phyloP scores from a whole-genome alignment of 164 flowering plant genomes.

The Magnolia officinalis region DNA sequence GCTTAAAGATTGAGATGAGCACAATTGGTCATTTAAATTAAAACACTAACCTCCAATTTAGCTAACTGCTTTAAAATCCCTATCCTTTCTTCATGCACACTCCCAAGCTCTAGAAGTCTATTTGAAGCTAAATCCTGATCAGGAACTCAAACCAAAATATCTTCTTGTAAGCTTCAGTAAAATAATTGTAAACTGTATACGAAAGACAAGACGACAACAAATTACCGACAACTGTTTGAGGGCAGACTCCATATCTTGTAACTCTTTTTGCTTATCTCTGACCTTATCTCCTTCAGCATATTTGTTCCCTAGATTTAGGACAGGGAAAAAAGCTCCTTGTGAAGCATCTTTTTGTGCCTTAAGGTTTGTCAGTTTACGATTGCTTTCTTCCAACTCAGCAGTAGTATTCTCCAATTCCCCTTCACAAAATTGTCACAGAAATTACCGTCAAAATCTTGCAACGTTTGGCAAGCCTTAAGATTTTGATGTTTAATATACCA shows the following conservation, averaged over 20 bases:
- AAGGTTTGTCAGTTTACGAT: conserved; percentile 46
- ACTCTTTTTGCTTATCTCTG: conserved; percentile 63
- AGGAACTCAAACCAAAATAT: conserved; percentile 14
- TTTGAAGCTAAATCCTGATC: conserved; percentile 62
- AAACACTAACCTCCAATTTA: conserved; percentile 54
- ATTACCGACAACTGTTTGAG: conserved; percentile 68
- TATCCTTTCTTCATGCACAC: conserved; percentile 70
- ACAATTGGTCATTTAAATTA: neutral
- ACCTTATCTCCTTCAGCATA: conserved; percentile 46
- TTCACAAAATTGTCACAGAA: conserved; percentile 31
- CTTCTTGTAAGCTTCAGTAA: conserved; percentile 1
- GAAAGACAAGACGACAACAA: conserved; percentile 5
- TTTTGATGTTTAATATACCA: neutral
- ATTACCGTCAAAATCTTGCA: conserved; percentile 6
- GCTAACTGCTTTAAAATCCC: conserved; percentile 47
- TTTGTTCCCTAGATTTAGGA: conserved; percentile 53
- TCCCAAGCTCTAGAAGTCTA: conserved; percentile 51
- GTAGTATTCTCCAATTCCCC: conserved; percentile 65
- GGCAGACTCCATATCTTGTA: conserved; percentile 68
- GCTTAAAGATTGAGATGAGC: no score
- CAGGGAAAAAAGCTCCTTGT: conserved; percentile 56
- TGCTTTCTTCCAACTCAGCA: conserved; percentile 64
- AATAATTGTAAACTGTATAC: conserved; percentile 1
- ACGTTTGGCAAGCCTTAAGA: neutral
- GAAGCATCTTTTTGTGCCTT: conserved; percentile 67